Evolutionary conservation across 192 early-diverging fungal species (phyloP), one percentile per base, ranked within the genome.

Genomic region (Obelidium mucronatum): DNA sequence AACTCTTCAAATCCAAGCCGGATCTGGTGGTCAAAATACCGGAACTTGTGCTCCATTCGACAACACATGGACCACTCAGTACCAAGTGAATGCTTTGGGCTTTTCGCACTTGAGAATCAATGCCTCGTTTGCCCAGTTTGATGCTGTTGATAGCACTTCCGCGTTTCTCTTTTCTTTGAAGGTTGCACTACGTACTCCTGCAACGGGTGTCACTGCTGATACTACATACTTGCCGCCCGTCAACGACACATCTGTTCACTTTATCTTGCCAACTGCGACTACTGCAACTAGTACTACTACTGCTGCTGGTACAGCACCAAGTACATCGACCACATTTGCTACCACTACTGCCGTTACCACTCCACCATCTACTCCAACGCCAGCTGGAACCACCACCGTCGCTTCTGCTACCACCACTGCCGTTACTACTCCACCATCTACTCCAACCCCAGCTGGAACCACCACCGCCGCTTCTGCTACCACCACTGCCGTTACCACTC

Each of bases 1-100:
- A 19, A 76, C 64, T 33, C 28, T 76, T 44, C 63, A 76, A 17
- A 39, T 76, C 42, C 52, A 56, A 31, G 22, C 48, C 39, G 74
- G 74, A 3, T 48, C 74, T 34, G 44, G 44, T 67, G 74, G 74
- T 22, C 68, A 76, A 31, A n/a, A 26, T 15, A 40, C 30, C 26
- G 31, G 48, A 11, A 11, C 24, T 15, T 67, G 74, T 51, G 33
- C 48, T 37, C 74, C 73, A 2, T 15, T 33, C 24, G 26, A 42
- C 40, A 40, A 37, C 15, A 35, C 37, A 11, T 17, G 37, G 5
- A 30, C 19, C n/a, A 39, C 28, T 19, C 39, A 40, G 6, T 28
- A 40, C 59, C 34, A 30, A 15, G 15, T 13, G 13, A 75, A 66
- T 39, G 65, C 60, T n/a, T 75, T 62, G 26, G 73, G 73, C 5